These are phyloP conservation scores for Tetradesmus lagerheimii DNA, from an alignment of 139 green algal species.

Conservation along the genomic window DNA sequence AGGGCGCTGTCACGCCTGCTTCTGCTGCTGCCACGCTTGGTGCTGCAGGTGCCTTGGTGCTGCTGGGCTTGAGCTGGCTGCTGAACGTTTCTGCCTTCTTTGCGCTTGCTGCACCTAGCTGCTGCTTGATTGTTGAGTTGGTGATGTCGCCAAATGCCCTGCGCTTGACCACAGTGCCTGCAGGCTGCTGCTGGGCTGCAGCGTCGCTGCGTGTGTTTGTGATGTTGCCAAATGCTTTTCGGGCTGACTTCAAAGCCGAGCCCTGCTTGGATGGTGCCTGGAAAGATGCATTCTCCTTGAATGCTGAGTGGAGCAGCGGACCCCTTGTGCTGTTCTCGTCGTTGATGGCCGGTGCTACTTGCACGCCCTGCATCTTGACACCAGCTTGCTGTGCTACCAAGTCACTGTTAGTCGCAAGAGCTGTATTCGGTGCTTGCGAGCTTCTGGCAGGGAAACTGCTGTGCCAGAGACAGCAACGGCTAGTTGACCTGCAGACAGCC, in stretches of 20 bases:
- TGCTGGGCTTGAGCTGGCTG: not conserved
- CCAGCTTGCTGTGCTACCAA: too few relatives aligned
- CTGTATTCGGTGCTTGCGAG: too few relatives aligned
- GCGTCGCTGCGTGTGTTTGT: conserved; percentile 24
- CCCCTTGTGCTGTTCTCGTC: conserved; percentile 19
- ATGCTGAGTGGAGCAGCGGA: not conserved
- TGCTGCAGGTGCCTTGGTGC: not conserved
- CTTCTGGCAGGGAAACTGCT: not conserved
- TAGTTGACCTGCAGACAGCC: not conserved
- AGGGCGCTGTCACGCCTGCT: not conserved
- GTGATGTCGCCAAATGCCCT: conserved; percentile 18
- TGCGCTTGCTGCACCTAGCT: not conserved
- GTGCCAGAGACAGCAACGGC: not conserved
- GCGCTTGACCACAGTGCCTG: not conserved
- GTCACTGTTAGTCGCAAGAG: too few relatives aligned
- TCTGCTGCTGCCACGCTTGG: not conserved
- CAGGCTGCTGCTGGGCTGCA: not conserved
- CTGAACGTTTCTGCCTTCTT: not conserved
- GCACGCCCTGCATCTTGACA: conserved; percentile 19
- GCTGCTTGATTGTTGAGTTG: not conserved
- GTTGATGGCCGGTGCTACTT: not conserved
- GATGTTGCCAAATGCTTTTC: conserved; percentile 36
- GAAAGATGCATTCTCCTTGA: not conserved
- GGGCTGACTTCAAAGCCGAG: not conserved
- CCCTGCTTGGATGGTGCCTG: not conserved